phyloP scores from a whole-genome alignment of 345 rosid genomes.

The Boechera divaricarpa region DNA sequence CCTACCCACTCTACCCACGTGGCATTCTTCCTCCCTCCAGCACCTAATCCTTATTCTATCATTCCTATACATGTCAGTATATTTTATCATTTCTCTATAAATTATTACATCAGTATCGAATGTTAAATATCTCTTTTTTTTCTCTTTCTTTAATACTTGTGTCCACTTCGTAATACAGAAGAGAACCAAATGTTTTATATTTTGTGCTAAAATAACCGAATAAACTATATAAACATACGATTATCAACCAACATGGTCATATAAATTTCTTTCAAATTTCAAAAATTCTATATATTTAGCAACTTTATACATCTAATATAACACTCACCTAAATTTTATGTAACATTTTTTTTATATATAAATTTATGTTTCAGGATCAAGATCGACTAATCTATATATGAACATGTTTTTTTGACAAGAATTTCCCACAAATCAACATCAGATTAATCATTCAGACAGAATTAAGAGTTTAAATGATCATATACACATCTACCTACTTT shows the following conservation, averaged over 20 bases:
- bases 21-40: slow-evolving; percentile 38
- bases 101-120: slow-evolving; percentile 13
- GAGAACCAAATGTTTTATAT: neutral
- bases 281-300: neutral
- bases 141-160: neutral
- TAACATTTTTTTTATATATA: neutral
- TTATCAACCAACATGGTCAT: neutral
- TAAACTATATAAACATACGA: neutral
- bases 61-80: slow-evolving; percentile 38
- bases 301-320: neutral
- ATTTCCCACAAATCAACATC: neutral
- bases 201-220: neutral
- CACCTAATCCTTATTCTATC: slow-evolving; percentile 32
- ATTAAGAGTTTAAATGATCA: too few relatives aligned
- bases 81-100: slow-evolving; percentile 25
- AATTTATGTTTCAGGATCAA: neutral
- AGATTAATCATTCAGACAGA: neutral
- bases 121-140: neutral
- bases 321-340: neutral
- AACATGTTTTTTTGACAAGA: neutral
- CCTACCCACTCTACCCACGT: slow-evolving; percentile 45
- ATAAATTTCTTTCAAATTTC: neutral
- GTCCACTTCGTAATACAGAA: slow-evolving; percentile 1
- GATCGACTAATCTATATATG: neutral
- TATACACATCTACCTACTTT: neutral